Base-by-base conservation (phyloP, 345 rosid species). In the Hypericum androsaemum region DNA sequence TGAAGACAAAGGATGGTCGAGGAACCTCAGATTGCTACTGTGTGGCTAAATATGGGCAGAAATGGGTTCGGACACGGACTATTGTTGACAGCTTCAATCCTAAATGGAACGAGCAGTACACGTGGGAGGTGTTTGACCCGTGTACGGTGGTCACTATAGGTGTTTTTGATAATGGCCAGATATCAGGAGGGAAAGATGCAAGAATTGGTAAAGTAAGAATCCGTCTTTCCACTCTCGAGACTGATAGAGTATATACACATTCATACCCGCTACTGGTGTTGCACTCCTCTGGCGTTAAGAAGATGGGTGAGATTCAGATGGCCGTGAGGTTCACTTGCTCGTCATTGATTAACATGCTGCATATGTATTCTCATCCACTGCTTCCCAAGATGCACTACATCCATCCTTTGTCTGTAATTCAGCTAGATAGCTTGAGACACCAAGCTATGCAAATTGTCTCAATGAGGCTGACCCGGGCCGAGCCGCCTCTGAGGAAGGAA, bases 311-410 rank as follows among this genome's bases (percentile, higher is more conserved):
- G 46, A 42, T 66, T 16, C 71, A 66, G 12, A 17, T 66, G 51
- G 71, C 71, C n/a, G 71, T 66, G 10, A 38, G 71, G 65, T 66
- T 66, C 57, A 55, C 65, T 3, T 66, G 71, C 61, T 66, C 62
- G 5, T 60, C 71, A 11, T 41, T 50, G 43, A 56, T 66, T 15
- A 60, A 66, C 17, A 66, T 66, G 71, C 28, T 66, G 43, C 62
- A 60, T 16, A 60, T 66, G 71, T 66, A 66, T 46, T 66, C 71
- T 5, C 71, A 56, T 50, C 71, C 71, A 13, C 32, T 66, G 52
- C 13, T 66, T 7, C 71, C 71, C 37, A 66, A 66, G 56, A 66
- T 66, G 71, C 71, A 66, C 35, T 66, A 66, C 65, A 56, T 66
- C 9, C 71, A 66, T 36, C 71, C 71, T 10, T 44, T 66, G 44